These are phyloP conservation scores for Thymus quinquecostatus DNA, from an alignment of 257 asterid genomes.

Conservation along the genomic window DNA sequence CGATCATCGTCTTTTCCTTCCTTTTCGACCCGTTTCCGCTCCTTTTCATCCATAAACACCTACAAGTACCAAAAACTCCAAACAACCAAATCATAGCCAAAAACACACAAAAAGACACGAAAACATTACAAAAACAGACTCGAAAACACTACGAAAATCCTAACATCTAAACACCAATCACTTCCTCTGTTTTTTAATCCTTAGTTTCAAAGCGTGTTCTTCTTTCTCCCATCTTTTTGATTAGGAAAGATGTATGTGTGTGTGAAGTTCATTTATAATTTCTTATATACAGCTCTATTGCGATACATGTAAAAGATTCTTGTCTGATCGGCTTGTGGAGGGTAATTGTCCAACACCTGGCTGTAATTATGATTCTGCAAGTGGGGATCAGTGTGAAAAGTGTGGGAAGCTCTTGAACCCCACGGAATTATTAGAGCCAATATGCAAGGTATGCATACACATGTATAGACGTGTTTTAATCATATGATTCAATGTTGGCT, in stretches of 20 bases:
- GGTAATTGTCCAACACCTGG: constrained; percentile 84
- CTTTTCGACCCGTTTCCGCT: too few relatives aligned
- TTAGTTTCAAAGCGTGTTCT: constrained; percentile 4
- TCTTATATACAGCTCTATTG: constrained; percentile 67
- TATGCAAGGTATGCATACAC: constrained; percentile 71
- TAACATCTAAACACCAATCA: too few relatives aligned
- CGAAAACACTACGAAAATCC: too few relatives aligned
- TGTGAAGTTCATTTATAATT: constrained; percentile 20
- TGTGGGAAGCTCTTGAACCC: constrained; percentile 90
- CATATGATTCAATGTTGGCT: not conserved
- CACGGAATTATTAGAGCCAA: constrained; percentile 82
- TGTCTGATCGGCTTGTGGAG: constrained; percentile 91
- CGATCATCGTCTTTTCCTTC: too few relatives aligned
- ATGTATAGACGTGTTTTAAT: constrained; percentile 9
- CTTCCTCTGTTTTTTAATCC: not conserved
- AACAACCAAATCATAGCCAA: too few relatives aligned
- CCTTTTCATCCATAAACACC: too few relatives aligned
- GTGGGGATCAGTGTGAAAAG: constrained; percentile 95
- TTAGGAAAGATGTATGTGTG: not conserved
- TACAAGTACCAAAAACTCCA: too few relatives aligned
- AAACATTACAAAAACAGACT: too few relatives aligned
- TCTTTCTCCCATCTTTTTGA: constrained; percentile 2
- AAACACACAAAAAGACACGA: too few relatives aligned
- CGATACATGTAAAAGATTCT: constrained; percentile 68
- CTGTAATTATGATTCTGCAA: constrained; percentile 83